phyloP scores from a whole-genome alignment of 306 rosid genomes.

The Quercus aquifolioides region DNA sequence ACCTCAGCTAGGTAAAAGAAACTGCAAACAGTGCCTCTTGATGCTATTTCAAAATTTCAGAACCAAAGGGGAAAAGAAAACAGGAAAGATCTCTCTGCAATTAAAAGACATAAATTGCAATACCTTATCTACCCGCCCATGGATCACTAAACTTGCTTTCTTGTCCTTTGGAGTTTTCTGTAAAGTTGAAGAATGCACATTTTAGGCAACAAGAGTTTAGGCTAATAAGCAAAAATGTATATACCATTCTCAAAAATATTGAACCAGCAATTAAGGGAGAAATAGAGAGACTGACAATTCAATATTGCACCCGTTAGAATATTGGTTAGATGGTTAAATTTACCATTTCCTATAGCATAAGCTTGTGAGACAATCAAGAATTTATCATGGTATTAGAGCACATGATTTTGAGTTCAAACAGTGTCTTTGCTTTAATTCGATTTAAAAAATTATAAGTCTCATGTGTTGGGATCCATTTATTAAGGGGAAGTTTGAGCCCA shows the following conservation, averaged over 20 bases:
- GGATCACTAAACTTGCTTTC: constrained; percentile 88
- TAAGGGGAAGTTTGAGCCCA: too few relatives aligned
- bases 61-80: neutral
- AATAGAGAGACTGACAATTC: constrained; percentile 11
- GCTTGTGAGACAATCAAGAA: too few relatives aligned
- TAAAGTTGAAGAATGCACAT: constrained; percentile 28
- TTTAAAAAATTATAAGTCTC: too few relatives aligned
- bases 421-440: too few relatives aligned
- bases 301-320: constrained; percentile 6
- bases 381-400: too few relatives aligned
- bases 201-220: constrained; percentile 22
- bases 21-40: neutral
- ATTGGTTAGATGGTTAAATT: too few relatives aligned
- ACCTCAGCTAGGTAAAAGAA: neutral
- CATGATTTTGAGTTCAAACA: too few relatives aligned
- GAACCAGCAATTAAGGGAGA: constrained; percentile 2
- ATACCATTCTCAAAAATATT: neutral
- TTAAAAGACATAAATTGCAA: constrained; percentile 19
- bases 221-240: constrained; percentile 8
- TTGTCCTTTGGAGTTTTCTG: constrained; percentile 99
- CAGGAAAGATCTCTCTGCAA: constrained; percentile 1
- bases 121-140: constrained; percentile 91
- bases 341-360: too few relatives aligned
- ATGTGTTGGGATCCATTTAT: too few relatives aligned
- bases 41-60: neutral